These are phyloP conservation scores for Podospora pseudocomata DNA, from an alignment of 495 filamentous ascomycete genomes.

Conservation along the genomic window DNA sequence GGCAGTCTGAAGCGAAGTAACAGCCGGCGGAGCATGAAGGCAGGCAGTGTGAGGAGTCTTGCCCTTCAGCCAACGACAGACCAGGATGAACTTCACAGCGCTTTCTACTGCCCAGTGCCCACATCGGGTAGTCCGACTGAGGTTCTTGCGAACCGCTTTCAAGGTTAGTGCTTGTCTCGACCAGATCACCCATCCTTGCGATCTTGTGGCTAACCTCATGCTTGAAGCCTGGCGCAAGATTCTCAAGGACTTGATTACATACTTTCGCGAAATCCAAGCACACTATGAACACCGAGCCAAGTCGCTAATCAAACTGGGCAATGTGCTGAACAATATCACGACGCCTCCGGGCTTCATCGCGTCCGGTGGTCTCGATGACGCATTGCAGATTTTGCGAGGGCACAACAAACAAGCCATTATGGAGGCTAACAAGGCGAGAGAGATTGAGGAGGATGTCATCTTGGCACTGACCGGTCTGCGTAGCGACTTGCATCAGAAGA, in stretches of 20 bases:
- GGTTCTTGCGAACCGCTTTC: slow-evolving; percentile 81
- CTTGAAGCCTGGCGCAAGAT: slow-evolving; percentile 85
- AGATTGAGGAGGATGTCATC: slow-evolving; percentile 89
- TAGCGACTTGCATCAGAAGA: slow-evolving; percentile 88
- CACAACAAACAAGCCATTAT: slow-evolving; percentile 78
- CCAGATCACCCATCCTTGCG: neutral
- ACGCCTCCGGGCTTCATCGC: slow-evolving; percentile 67
- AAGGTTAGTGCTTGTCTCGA: slow-evolving; percentile 56
- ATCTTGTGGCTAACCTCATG: slow-evolving; percentile 14
- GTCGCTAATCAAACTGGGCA: slow-evolving; percentile 74
- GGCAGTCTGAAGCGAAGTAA: slow-evolving; percentile 74
- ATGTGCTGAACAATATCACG: slow-evolving; percentile 74
- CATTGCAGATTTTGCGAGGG: slow-evolving; percentile 70
- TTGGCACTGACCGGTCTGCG: slow-evolving; percentile 78
- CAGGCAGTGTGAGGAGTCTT: slow-evolving; percentile 76
- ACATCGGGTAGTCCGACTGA: slow-evolving; percentile 86
- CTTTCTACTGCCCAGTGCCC: slow-evolving; percentile 84
- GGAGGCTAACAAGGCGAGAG: slow-evolving; percentile 83
- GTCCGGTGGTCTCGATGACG: slow-evolving; percentile 80
- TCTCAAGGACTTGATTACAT: slow-evolving; percentile 89
- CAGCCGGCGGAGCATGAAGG: slow-evolving; percentile 69
- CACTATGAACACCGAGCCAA: slow-evolving; percentile 87
- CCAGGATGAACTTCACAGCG: slow-evolving; percentile 71
- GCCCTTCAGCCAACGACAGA: slow-evolving; percentile 60
- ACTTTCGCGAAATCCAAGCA: slow-evolving; percentile 88